phyloP scores from a whole-genome alignment of 768 basidiomycete species.

The Tulasnella sp. region DNA sequence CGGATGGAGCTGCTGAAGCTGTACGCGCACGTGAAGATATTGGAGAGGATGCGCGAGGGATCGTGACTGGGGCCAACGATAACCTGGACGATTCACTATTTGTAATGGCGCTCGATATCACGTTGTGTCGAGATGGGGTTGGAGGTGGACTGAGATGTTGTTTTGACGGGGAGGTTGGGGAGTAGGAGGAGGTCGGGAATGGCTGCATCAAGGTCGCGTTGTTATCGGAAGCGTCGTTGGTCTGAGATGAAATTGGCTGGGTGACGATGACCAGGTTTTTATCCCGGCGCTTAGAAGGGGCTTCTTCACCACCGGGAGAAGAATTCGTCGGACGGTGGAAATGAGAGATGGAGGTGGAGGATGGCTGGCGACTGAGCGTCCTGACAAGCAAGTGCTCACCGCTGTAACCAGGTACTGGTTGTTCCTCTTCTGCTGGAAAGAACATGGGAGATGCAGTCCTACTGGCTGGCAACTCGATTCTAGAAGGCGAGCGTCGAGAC shows the following conservation, averaged over 20 bases:
- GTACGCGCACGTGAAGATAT: not conserved
- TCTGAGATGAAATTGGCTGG: not conserved
- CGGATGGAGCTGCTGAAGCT: conserved; percentile 2
- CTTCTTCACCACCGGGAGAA: no score
- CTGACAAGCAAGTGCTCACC: no score
- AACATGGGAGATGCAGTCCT: no score
- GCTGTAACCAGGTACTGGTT: no score
- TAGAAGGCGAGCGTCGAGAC: no score
- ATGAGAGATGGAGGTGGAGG: no score
- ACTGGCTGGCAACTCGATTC: no score
- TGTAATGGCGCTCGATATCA: not conserved
- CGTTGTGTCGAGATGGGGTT: no score
- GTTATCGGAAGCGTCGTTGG: not conserved
- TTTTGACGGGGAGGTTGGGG: not conserved
- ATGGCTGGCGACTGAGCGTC: no score
- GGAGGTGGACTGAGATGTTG: not conserved
- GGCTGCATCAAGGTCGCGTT: not conserved
- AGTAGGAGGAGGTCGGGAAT: not conserved
- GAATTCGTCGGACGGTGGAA: no score
- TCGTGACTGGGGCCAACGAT: not conserved
- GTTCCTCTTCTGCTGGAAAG: no score
- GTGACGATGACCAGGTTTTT: not conserved
- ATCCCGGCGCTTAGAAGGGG: no score
- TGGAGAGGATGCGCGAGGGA: conserved; percentile 8
- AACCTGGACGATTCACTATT: not conserved